Base-by-base conservation (phyloP, 2,329 filamentous ascomycete species). In the Macrophomina pseudophaseolina region DNA sequence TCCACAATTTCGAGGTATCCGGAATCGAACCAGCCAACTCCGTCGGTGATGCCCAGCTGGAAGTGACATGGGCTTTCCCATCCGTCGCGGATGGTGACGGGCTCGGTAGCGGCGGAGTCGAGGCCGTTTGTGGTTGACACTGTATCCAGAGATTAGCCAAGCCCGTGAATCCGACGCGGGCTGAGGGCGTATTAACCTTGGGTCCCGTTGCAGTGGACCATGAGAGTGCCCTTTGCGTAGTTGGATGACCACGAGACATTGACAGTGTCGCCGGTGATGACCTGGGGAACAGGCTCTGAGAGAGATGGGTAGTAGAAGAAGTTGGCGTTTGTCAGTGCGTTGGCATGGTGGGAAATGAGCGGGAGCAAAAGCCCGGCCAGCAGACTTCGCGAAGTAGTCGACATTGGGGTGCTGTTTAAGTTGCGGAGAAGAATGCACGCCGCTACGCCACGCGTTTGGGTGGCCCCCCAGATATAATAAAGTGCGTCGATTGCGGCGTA, bases 211-310 rank as follows among this genome's bases (percentile, higher is more conserved):
- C 52, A 54, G 52, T 54, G 52, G 7, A 54, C 33, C 5, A 11
- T 11, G 30, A 54, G 33, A 7, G 9, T 33, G 5, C 52, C 52
- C 11, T 54, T 11, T 4, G 32, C 33, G 8, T 54, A 54, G 16
- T 11, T 54, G 32, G 52, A 54, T 5, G 52, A 38, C 32, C 52
- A 54, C 16, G 52, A 54, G 11, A 54, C 52, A 23, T 54, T 54
- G 32, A 54, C 23, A 8, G 52, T 54, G n/a, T 54, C 52, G n/a
- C 52, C 52, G 6, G 33, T 32, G 32, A 54, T 54, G 32, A 23
- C 52, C 16, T 38, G 6, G 2, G 52, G 52, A 3, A 54, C 14
- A 4, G 52, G 33, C 16, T 40, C 52, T 7, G 52, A 54, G 16
- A 23, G 16, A 5, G 52, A 38, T 2, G 52, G 52, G 32, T 38